These are phyloP conservation scores for Xylaria scruposa DNA, from an alignment of 495 filamentous ascomycete genomes.

Conservation along the genomic window DNA sequence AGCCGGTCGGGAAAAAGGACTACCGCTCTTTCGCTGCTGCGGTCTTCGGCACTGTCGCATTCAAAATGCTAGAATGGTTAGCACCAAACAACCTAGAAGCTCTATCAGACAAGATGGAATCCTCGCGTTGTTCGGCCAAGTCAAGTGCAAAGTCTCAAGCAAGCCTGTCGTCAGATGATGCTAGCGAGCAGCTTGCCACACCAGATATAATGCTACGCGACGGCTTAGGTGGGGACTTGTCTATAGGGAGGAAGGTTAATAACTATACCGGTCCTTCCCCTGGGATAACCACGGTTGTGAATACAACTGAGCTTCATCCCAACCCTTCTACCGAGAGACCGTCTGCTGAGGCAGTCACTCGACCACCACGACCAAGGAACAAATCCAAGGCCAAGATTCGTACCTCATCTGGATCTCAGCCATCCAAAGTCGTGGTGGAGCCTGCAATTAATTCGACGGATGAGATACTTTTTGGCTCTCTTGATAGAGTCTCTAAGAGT, in stretches of 20 bases:
- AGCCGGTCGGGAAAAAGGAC: conserved; percentile 72
- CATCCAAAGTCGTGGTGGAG: conserved; percentile 48
- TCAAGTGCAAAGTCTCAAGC: conserved; percentile 19
- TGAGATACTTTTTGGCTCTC: conserved; percentile 41
- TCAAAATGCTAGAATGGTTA: conserved; percentile 83
- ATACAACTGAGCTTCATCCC: conserved; percentile 16
- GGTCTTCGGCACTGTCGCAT: conserved; percentile 76
- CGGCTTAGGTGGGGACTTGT: neutral
- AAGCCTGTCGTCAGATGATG: conserved; percentile 15
- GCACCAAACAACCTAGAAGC: conserved; percentile 59
- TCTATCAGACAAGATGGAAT: conserved; percentile 43
- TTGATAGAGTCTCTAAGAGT: conserved; percentile 46
- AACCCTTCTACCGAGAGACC: neutral
- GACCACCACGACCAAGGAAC: conserved; percentile 42
- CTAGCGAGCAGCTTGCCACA: conserved; percentile 14
- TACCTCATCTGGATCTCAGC: conserved; percentile 45
- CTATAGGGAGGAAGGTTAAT: neutral
- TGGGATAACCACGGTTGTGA: conserved; percentile 13
- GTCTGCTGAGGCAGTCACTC: conserved; percentile 13
- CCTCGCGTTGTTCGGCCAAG: conserved; percentile 15
- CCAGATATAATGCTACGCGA: conserved; percentile 10
- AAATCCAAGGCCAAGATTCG: conserved; percentile 55
- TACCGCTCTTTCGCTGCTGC: conserved; percentile 85
- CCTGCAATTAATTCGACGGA: conserved; percentile 39
- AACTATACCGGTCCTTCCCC: neutral